Base-by-base conservation (phyloP, 2,329 filamentous ascomycete species). In the Cladosporium cucumerinum region DNA sequence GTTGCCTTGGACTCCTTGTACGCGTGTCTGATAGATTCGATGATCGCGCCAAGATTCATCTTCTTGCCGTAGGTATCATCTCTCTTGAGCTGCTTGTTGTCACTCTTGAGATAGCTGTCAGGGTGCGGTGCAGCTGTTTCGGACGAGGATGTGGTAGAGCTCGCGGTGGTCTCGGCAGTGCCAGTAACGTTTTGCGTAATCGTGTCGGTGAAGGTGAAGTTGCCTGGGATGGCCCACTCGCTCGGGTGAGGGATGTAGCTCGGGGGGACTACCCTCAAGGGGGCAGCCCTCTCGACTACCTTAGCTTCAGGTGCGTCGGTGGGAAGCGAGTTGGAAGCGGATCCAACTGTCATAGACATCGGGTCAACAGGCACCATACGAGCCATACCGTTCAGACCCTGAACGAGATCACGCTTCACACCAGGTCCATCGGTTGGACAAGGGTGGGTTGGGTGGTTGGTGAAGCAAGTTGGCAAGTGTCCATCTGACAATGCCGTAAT, bases 381-480 rank as follows among this genome's bases (percentile, higher is more conserved):
- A 32, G 49, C 60, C 6, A 21, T 32, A 7, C 23, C 11, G 30
- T 62, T 62, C 32, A 62, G 7, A 12, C 39, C 54, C 8, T 39
- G 11, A 5, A 32, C 30, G n/a, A 57, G n/a, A 25, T 62, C 60
- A 10, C 60, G 60, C 34, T 48, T 62, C 23, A 21, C 60, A 10
- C 39, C 55, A 25, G 60, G 48, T 32, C 55, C 55, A 46, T 46
- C 36, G 18, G 60, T 62, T 8, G 60, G 60, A 16, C 60, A 62
- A 8, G 60, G 60, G n/a, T 62, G 60, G 7, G 60, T 62, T 5
- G 60, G 60, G 49, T 62, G 60, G 48, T 39, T 39, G 18, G 60
- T 62, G 34, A 62, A 62, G 49, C 60, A 62, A 23, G 60, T 62
- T 23, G 60, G 60, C 6, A 62, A 51, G 21, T 62, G 60, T 23